Conservation (phyloP, 768 basidiomycete genomes). For the Pisolithus orientalis region DNA sequence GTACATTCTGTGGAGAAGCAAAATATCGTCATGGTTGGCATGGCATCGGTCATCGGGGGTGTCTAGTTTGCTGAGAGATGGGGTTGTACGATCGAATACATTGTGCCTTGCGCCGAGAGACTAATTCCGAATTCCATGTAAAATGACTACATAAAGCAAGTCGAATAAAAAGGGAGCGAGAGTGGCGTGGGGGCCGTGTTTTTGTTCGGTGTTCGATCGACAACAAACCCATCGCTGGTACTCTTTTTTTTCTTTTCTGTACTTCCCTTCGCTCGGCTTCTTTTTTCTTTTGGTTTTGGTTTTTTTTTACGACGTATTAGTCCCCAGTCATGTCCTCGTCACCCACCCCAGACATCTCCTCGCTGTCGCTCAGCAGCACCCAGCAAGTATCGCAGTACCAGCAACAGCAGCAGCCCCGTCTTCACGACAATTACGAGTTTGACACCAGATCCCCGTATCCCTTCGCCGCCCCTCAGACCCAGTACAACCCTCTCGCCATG, state of each 20-base stretch:
- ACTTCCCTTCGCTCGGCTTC: background rate
- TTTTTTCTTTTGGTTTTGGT: conserved; percentile 22
- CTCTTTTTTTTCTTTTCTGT: conserved; percentile 19
- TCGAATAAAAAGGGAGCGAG: background rate
- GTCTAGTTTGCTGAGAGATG: too few species aligned
- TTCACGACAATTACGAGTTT: conserved; percentile 83
- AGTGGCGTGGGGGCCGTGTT: background rate
- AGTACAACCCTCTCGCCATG: conserved; percentile 47
- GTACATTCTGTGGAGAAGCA: too few species aligned
- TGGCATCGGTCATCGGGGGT: too few species aligned
- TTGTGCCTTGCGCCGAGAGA: too few species aligned
- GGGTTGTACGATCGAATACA: too few species aligned
- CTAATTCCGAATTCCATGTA: too few species aligned
- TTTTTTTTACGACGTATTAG: conserved; percentile 30
- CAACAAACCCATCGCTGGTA: background rate
- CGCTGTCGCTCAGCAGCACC: conserved; percentile 64
- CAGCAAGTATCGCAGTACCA: conserved; percentile 37
- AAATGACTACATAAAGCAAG: background rate
- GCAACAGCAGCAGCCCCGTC: conserved; percentile 44
- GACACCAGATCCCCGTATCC: conserved; percentile 70
- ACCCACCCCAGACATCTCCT: conserved; percentile 70
- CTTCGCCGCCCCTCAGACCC: conserved; percentile 47
- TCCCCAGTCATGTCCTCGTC: conserved; percentile 60
- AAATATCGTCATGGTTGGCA: too few species aligned
- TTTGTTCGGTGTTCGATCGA: background rate